Evolutionary conservation across 129 eudicot genomes (phyloP), one percentile per base, ranked within the genome.

Genomic region (Lonicera japonica): DNA sequence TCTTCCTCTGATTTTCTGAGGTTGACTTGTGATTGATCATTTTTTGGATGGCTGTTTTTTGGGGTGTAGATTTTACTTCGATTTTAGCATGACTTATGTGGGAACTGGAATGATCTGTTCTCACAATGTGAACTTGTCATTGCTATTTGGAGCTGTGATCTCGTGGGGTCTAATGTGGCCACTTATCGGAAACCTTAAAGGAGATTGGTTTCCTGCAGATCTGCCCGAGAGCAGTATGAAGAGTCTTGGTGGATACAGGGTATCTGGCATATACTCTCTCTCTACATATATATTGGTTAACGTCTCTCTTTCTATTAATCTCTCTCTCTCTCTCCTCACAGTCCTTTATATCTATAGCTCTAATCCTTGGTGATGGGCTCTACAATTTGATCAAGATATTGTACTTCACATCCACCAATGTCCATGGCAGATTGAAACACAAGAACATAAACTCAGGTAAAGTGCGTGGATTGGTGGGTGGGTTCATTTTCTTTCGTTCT

Each of bases 81-180:
- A 92, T 72, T 92, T 85, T 71, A 84, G 95, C 88, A 38, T 80
- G 81, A 92, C 99, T 19, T 92, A 84, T 22, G 89, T 92, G 61
- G 99, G 99, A 65, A 84, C 90, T 0, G 95, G 99, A 41, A 88
- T 92, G 99, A 92, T 92, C 21, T 92, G 96, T 63, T 77, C 99
- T 50, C 90, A 92, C 78, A 81, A 80, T 38, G 95, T 92, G 53
- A 92, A 92, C 81, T 25, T 92, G 22, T 92, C 99, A 5, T 57
- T 87, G 75, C 83, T 92, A 29, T 64, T 92, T 58, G 96, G 99
- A 71, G 95, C 96, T 22, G 76, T 88, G 23, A 50, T 92, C 66
- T 92, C 99, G 6, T 91, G 95, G 89, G 98, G 98, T 29, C 62
- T 91, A 19, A 87, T 92, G 99, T 92, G 96, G 95, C 99, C 99